phyloP scores from a whole-genome alignment of 202 grass and related monocot genomes.

The Zoysia matrella region DNA sequence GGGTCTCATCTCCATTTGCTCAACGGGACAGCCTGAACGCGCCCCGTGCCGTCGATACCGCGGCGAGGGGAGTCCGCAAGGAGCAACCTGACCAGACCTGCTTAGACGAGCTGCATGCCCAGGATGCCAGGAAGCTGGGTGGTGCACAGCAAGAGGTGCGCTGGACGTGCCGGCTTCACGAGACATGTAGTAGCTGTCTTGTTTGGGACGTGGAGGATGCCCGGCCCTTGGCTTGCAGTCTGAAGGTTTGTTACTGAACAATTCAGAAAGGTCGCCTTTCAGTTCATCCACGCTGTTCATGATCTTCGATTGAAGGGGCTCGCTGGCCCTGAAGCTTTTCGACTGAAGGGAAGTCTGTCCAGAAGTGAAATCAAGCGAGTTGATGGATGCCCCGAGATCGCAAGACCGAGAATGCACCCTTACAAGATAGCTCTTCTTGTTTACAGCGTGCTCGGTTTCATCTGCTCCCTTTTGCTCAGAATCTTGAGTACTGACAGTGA shows the following conservation, averaged over 20 bases:
- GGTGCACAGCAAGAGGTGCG: constrained; percentile 42
- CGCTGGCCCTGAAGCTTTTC: constrained; percentile 50
- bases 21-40: constrained; percentile 14
- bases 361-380: constrained; percentile 49
- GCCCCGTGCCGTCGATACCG: constrained; percentile 35
- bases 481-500: not conserved
- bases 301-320: constrained; percentile 61
- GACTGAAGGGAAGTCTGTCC: constrained; percentile 46
- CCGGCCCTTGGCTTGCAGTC: constrained; percentile 33
- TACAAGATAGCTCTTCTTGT: constrained; percentile 25
- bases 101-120: constrained; percentile 30
- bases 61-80: constrained; percentile 23
- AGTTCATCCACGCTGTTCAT: constrained; percentile 70
- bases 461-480: constrained; percentile 7
- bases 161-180: constrained; percentile 15
- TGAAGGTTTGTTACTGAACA: constrained; percentile 52
- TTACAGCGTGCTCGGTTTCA: not conserved
- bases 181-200: constrained; percentile 30
- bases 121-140: constrained; percentile 35
- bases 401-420: constrained; percentile 42
- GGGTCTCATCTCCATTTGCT: constrained; percentile 34
- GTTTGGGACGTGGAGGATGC: constrained; percentile 27
- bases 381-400: constrained; percentile 38
- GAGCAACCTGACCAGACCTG: constrained; percentile 47
- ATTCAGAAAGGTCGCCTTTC: constrained; percentile 61